Base-by-base conservation (phyloP, 768 basidiomycete genomes). In the Rhizopogon roseolus region DNA sequence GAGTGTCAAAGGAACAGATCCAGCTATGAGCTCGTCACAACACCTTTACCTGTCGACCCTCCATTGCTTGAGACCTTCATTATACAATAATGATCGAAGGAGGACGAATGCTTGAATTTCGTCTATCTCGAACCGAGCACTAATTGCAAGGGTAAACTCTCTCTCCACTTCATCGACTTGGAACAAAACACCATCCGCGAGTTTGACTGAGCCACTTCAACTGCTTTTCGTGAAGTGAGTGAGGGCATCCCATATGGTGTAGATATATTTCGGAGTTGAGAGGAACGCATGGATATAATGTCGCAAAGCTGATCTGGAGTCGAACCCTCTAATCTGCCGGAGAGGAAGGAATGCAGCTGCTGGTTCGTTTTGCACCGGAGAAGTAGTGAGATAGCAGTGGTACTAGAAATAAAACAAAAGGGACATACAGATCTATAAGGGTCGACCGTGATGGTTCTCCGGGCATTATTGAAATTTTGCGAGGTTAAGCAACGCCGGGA, bases 81-180 rank as follows among this genome's bases (percentile, higher is more conserved):
- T 88, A 70, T 87, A 86, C 8, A 90, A 72, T 62, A 89, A 94
- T 0, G 88, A 85, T 11, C 86, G 82, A 19, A 92, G 72, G 5
- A 95, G 76, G 4, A 86, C 71, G 41, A 88, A 76, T 0, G 91
- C 85, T n/a, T 87, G 82, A 1, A 93, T 74, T 62, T 95, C 82
- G 70, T 95, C 91, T 22, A 96, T 83, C 28, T 81, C 74, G 66
- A 92, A 85, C 54, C 77, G 77, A 41, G 76, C 66, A 70, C 92
- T 90, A 60, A 97, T 80, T 45, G 86, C 83, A 56, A 80, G 72
- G 45, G 86, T 77, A 58, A 83, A 82, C n/a, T n/a, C 52, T 86
- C 81, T 64, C 71, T 88, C 83, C 37, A 78, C 79, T 38, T 85
- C 79, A 57, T 88, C 86, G 37, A 92, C 77, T 54, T 76, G 76